Evolutionary conservation across 164 flowering plant genomes (phyloP), one percentile per base, ranked within the genome.

Genomic region (Platanus orientalis): DNA sequence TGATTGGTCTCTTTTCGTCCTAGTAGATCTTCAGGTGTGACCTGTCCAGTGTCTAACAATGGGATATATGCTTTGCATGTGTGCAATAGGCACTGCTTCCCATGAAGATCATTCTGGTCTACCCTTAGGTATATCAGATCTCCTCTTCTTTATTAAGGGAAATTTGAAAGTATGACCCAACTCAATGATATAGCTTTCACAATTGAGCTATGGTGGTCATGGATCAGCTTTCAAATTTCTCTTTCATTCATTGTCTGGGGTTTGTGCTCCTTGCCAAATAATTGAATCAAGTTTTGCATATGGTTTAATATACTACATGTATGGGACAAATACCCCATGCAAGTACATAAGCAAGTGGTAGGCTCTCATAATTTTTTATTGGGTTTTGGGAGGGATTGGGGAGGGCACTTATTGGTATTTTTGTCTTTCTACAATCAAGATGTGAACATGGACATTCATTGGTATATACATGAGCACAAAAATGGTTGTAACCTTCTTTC

Each of bases 401-500:
- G 32, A 26, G 14, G 27, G 7, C 16, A 23, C 7, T 32, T 28
- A 19, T 54, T 14, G 19, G 11, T 26, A 11, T 42, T 1, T n/a
- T 4, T 27, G 2, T 60, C 26, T 9, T 16, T 59, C 62, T 40
- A 45, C 11, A 19, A 10, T 58, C 40, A 11, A 9, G 28, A 39
- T 58, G n/a, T 5, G 47, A 58, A 39, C 40, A 19, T 42, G 49
- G 17, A 58, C n/a, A 58, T 21, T 3, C 14, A 2, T 23, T 58
- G 2, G 61, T 58, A 23, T n/a, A 58, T 23, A 19, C 27, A 39
- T 64, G n/a, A n/a, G n/a, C n/a, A n/a, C n/a, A n/a, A n/a, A n/a
- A n/a, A n/a, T n/a, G n/a, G n/a, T n/a, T n/a, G n/a, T n/a, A n/a
- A n/a, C n/a, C n/a, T n/a, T n/a, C n/a, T n/a, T n/a, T n/a, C n/a